Conservation (phyloP, 805 yeast species). For the Schwanniomyces sp. region DNA sequence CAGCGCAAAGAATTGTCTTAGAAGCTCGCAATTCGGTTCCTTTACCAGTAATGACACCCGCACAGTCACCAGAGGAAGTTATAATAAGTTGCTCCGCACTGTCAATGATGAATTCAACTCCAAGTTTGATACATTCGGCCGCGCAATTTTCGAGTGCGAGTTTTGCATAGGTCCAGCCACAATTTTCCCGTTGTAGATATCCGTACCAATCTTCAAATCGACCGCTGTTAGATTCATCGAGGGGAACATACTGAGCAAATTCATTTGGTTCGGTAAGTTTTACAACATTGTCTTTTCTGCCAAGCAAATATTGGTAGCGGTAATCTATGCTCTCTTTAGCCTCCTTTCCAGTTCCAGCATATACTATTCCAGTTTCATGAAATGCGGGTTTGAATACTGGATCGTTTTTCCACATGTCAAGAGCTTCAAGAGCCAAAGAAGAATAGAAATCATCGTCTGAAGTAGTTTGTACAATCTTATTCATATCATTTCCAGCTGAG, state of each 20-base stretch:
- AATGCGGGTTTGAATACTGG: conserved; percentile 24
- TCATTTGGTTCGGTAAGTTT: neutral
- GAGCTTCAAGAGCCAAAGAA: conserved; percentile 45
- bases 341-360: conserved; percentile 6
- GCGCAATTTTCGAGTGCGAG: conserved; percentile 10
- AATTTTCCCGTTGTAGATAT: conserved; percentile 3
- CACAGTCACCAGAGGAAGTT: conserved; percentile 8
- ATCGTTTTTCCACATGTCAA: conserved; percentile 36
- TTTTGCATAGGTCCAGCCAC: conserved; percentile 8
- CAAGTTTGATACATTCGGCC: conserved; percentile 24
- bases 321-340: conserved; percentile 2
- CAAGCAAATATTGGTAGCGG: conserved; percentile 1
- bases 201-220: conserved; percentile 6
- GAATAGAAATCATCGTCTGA: conserved; percentile 44
- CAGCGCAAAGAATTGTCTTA: conserved; percentile 31
- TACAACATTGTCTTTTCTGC: neutral
- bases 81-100: conserved; percentile 17
- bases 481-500: conserved; percentile 50
- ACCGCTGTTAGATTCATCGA: neutral
- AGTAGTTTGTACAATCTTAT: conserved; percentile 50
- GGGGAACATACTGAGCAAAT: conserved; percentile 1
- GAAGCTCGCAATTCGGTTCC: conserved; percentile 31
- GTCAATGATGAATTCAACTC: conserved; percentile 28
- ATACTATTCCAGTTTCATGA: conserved; percentile 8
- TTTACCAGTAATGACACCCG: conserved; percentile 25